phyloP scores from a whole-genome alignment of 2,329 filamentous ascomycete genomes.

The Coniochaeta sp. region DNA sequence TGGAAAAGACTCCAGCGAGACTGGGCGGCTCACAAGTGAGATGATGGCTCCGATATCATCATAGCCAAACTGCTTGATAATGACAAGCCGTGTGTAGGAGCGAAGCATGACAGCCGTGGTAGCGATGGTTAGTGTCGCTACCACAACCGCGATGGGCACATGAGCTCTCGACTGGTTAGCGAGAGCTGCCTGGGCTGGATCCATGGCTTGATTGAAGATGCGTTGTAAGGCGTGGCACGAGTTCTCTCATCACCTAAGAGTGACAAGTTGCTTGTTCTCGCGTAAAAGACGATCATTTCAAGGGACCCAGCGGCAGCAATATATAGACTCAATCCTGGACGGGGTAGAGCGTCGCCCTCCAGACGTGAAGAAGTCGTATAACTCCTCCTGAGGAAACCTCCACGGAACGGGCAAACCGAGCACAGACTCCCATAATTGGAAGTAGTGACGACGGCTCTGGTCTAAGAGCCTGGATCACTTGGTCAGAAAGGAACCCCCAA shows the following conservation, averaged over 20 bases:
- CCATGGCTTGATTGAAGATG: neutral
- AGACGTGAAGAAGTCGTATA: neutral
- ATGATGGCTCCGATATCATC: conserved; percentile 15
- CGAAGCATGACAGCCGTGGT: conserved; percentile 11
- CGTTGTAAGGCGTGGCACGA: neutral
- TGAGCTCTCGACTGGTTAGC: neutral
- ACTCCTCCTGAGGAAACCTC: too few relatives aligned
- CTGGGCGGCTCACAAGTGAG: conserved; percentile 9
- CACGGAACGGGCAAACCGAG: neutral
- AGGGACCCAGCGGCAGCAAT: neutral
- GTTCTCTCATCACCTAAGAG: neutral
- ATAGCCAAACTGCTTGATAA: conserved; percentile 15
- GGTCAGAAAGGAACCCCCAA: neutral
- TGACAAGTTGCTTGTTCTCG: neutral
- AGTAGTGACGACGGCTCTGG: neutral
- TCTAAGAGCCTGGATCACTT: neutral
- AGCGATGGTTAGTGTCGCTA: conserved; percentile 9
- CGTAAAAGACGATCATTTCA: neutral
- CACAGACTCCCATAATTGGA: neutral
- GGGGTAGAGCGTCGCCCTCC: neutral
- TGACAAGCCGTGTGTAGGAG: conserved; percentile 11
- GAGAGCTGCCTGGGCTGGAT: neutral
- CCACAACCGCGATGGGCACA: conserved; percentile 15
- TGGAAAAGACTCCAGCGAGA: neutral
- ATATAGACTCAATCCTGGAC: neutral